Conservation (phyloP, 805 yeast species). For the Yamadazyma kitorensis region DNA sequence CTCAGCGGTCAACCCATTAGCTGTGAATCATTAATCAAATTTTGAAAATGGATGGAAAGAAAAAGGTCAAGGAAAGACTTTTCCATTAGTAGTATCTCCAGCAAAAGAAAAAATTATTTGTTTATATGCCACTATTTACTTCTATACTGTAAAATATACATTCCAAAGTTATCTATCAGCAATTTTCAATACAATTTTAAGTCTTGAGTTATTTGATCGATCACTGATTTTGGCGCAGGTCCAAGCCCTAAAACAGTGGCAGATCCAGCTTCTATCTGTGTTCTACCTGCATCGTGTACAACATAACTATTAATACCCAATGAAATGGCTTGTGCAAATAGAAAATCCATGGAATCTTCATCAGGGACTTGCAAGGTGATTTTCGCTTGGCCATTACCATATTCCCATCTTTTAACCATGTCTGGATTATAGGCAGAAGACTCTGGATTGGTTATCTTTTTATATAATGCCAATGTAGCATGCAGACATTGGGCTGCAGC, state of each 20-base stretch:
- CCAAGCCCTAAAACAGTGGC: conserved; percentile 97
- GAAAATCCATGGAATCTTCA: conserved; percentile 67
- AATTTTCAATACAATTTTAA: conserved; percentile 61
- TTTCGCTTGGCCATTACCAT: conserved; percentile 85
- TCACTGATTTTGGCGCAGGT: conserved; percentile 82
- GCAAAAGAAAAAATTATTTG: background rate
- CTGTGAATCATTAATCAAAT: conserved; percentile 15
- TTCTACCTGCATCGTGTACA: conserved; percentile 95
- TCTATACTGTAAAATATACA: background rate
- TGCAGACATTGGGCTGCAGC: conserved; percentile 97
- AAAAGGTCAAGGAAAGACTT: conserved; percentile 7
- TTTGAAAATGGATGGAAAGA: conserved; percentile 9
- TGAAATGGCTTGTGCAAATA: conserved; percentile 79
- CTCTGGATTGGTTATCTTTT: conserved; percentile 53
- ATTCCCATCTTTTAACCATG: conserved; percentile 72
- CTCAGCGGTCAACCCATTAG: conserved; percentile 41
- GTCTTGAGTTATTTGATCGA: conserved; percentile 80
- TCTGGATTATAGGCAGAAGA: conserved; percentile 58
- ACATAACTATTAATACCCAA: conserved; percentile 74
- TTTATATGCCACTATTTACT: conserved; percentile 1
- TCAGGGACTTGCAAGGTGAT: conserved; percentile 75
- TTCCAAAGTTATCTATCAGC: background rate
- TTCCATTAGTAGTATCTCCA: background rate
- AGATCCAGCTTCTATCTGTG: conserved; percentile 94
- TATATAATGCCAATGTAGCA: conserved; percentile 91